Evolutionary conservation across 78 protist genomes (phyloP), one percentile per base, ranked within the genome.

Genomic region (Dictyostelium intermedium): DNA sequence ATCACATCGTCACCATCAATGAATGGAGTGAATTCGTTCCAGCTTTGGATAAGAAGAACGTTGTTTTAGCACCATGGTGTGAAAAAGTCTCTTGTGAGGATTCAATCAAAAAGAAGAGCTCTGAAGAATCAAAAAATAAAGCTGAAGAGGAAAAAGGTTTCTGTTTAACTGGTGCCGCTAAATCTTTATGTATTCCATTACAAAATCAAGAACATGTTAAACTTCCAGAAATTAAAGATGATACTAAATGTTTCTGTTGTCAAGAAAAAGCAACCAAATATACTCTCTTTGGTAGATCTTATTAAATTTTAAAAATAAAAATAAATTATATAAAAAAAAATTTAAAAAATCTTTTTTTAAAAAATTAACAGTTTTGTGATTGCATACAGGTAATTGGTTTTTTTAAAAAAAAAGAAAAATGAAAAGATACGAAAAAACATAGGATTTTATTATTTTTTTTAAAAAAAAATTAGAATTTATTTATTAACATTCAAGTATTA

Each of bases 181-280:
- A 98, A 97, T 77, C 98, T 7, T 97, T 98, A 20, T 98, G 99
- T 95, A 97, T 97, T 30, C 99, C 99, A 53, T 93, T 97, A 70
- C 78, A 43, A 18, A 97, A 61, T 27, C 77, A 80, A 56, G 93
- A 82, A 41, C 34, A 73, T 50, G 82, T 61, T 25, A 32, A 60
- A 63, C 32, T 84, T 3, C 97, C 97, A 79, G 87, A 76, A 82
- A 82, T 95, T 41, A 74, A 82, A 23, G 95, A 50, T 2, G 95
- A 76, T 34, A 73, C 95, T 5, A 39, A 80, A 77, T 95, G 97
- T 92, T 95, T 95, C 80, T 84, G 77, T 39, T 91, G 95, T 86
- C 89, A 20, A 32, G 41, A n/a, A 34, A 27, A 53, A 27, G 97
- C 97, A 11, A 73, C 63, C 10, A 78, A 83, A 69, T 95, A 66